Evolutionary conservation across 2,329 filamentous ascomycete genomes (phyloP).

Genomic region (Rutstroemia sp.): DNA sequence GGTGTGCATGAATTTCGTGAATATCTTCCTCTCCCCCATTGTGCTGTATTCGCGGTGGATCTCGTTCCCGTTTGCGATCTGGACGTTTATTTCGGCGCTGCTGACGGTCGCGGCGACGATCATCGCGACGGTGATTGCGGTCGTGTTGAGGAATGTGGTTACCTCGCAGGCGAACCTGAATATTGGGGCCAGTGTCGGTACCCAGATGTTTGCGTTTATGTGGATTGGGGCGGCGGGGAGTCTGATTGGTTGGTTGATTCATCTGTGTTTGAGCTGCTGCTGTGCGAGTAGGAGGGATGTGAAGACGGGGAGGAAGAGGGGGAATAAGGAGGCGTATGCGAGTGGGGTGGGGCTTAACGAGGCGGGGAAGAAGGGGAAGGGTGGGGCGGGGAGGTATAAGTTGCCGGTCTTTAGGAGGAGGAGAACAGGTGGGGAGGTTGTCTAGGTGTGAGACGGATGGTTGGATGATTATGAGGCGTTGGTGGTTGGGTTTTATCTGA

Average conservation of each 20-base stretch:
- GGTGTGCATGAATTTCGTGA: conserved; percentile 60
- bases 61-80: conserved; percentile 59
- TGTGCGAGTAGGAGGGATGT: conserved; percentile 37
- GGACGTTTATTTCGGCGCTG: conserved; percentile 61
- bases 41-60: conserved; percentile 41
- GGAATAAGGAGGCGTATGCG: conserved; percentile 23
- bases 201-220: conserved; percentile 78
- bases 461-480: neutral
- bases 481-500: neutral
- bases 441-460: conserved; percentile 5
- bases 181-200: conserved; percentile 62
- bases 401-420: conserved; percentile 13
- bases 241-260: conserved; percentile 63
- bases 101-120: conserved; percentile 62
- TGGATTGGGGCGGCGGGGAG: conserved; percentile 69
- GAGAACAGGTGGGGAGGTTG: conserved; percentile 14
- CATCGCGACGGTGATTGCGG: conserved; percentile 76
- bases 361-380: conserved; percentile 13
- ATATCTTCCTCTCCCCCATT: conserved; percentile 55
- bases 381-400: conserved; percentile 5
- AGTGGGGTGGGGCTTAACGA: conserved; percentile 9
- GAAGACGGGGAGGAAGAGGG: conserved; percentile 24
- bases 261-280: conserved; percentile 73
- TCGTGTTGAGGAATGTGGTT: conserved; percentile 73
- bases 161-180: conserved; percentile 66